Conservation (phyloP, 805 yeast species). For the Grigorovia transvaalensis region DNA sequence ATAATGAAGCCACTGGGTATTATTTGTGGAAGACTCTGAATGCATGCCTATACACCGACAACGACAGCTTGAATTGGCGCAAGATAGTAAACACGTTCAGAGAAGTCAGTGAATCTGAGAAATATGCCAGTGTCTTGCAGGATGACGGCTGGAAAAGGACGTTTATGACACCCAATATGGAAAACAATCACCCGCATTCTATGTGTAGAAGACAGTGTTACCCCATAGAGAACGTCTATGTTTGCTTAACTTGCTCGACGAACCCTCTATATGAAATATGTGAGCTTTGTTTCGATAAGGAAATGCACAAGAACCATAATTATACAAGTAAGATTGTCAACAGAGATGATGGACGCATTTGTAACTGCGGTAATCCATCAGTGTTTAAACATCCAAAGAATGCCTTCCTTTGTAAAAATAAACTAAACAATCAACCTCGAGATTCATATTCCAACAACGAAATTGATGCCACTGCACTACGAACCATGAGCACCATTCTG, state of each 20-base stretch:
- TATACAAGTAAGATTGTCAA: conserved; percentile 20
- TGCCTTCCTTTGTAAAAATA: conserved; percentile 15
- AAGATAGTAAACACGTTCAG: conserved; percentile 11
- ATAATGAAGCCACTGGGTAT: conserved; percentile 19
- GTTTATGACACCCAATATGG: not conserved
- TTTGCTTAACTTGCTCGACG: conserved; percentile 26
- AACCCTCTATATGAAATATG: conserved; percentile 41
- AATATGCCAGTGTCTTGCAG: conserved; percentile 9
- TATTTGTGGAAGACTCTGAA: conserved; percentile 21
- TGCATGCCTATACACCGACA: conserved; percentile 9
- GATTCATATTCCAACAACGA: not conserved
- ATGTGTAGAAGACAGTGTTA: conserved; percentile 21
- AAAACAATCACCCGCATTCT: conserved; percentile 15
- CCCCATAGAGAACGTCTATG: conserved; percentile 23
- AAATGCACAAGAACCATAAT: conserved; percentile 57
- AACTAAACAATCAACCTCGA: conserved; percentile 9
- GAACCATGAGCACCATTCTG: conserved; percentile 13
- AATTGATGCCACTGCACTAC: not conserved
- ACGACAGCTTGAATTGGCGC: conserved; percentile 16
- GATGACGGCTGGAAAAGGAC: conserved; percentile 12
- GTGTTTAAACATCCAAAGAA: conserved; percentile 14
- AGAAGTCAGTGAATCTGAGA: conserved; percentile 10
- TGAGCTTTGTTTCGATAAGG: conserved; percentile 59
- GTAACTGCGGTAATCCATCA: conserved; percentile 26
- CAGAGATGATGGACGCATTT: conserved; percentile 25